Conservation (phyloP, 331 rosid genomes). For the Acacia concinna region DNA sequence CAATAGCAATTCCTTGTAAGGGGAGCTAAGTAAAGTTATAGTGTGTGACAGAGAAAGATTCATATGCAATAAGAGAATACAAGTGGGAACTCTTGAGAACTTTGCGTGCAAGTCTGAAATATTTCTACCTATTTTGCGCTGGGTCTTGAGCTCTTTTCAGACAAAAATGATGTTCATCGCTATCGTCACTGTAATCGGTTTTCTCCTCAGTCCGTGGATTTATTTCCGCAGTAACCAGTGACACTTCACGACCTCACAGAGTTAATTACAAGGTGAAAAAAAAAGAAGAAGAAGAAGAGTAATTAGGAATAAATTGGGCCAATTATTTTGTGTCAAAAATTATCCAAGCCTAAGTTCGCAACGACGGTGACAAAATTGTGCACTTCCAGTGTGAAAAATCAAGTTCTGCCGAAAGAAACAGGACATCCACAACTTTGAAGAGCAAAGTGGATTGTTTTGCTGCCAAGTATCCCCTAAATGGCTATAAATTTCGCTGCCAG, state of each 20-base stretch:
- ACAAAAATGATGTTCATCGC: constrained; percentile 31
- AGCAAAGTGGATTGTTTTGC: neutral
- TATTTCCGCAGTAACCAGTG: neutral
- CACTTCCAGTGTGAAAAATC: neutral
- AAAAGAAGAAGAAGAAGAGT: neutral
- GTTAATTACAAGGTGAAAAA: neutral
- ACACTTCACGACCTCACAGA: neutral
- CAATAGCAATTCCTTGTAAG: neutral
- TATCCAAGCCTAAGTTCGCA: constrained; percentile 14
- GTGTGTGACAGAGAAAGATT: neutral
- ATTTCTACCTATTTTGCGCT: neutral
- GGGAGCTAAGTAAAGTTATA: neutral
- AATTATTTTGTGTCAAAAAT: neutral
- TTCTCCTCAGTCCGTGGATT: neutral
- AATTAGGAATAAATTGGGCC: neutral
- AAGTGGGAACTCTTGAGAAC: constrained; percentile 33
- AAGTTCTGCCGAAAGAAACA: constrained; percentile 7
- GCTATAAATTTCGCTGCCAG: neutral
- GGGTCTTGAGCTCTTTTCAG: constrained; percentile 7
- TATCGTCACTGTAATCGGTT: neutral
- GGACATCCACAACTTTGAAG: constrained; percentile 37
- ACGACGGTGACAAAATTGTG: neutral
- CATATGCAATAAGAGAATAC: neutral
- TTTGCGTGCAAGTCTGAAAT: constrained; percentile 61
- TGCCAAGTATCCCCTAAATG: constrained; percentile 26